phyloP scores from a whole-genome alignment of 345 rosid genomes.

The Excoecaria agallocha region DNA sequence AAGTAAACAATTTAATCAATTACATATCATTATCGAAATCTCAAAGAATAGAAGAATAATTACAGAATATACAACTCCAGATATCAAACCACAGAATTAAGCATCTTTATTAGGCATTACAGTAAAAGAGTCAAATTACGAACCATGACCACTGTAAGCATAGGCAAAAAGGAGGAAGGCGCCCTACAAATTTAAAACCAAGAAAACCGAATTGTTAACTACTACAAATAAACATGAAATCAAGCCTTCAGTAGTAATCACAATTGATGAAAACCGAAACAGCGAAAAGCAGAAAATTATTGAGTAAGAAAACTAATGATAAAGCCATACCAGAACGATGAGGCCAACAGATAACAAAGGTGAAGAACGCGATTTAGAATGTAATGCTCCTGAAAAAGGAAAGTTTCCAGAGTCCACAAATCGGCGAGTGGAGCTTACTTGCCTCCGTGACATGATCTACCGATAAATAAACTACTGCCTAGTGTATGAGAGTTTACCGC shows the following conservation, averaged over 20 bases:
- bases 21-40: not conserved
- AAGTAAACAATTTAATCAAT: not conserved
- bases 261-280: not conserved
- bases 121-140: not conserved
- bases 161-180: conserved; percentile 70
- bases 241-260: not conserved
- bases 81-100: not conserved
- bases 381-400: conserved; percentile 65
- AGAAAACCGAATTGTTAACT: not conserved
- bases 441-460: conserved; percentile 73
- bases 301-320: not conserved
- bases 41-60: not conserved
- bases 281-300: not conserved
- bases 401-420: conserved; percentile 72
- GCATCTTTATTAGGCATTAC: not conserved
- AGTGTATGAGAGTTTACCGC: not conserved
- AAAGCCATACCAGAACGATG: conserved; percentile 51
- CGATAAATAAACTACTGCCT: not conserved
- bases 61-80: not conserved
- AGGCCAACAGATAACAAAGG: conserved; percentile 68
- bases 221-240: not conserved
- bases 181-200: conserved; percentile 49
- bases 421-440: conserved; percentile 70
- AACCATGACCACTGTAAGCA: conserved; percentile 72
- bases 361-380: conserved; percentile 78